phyloP scores from a whole-genome alignment of 1,284 basidiomycete genomes.

The Fistulinella cinereoalba region DNA sequence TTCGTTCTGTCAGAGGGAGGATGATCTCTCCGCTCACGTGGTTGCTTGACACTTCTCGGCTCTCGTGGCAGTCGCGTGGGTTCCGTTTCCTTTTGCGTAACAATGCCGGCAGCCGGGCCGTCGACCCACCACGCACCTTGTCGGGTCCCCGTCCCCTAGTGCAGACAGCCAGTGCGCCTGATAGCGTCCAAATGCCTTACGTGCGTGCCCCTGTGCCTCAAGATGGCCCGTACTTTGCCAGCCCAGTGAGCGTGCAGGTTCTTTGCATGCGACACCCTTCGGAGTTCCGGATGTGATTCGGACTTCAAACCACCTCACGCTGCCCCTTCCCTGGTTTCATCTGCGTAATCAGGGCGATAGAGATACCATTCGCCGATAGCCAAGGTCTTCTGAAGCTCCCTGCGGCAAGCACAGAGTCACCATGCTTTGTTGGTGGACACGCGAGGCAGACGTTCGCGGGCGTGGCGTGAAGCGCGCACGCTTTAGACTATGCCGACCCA shows the following conservation, averaged over 20 bases:
- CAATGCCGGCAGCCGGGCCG: conserved; percentile 28
- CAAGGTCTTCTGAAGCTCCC: neutral
- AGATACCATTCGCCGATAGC: neutral
- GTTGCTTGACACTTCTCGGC: conserved; percentile 36
- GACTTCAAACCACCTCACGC: conserved; percentile 10
- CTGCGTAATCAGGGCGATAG: conserved; percentile 1
- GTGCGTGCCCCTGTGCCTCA: neutral
- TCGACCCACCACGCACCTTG: neutral
- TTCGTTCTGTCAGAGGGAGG: conserved; percentile 18
- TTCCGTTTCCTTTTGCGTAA: conserved; percentile 21
- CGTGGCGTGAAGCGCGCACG: neutral
- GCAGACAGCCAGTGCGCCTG: neutral
- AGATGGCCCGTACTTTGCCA: neutral
- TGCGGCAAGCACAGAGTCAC: conserved; percentile 3
- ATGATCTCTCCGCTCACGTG: conserved; percentile 39
- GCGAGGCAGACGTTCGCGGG: neutral
- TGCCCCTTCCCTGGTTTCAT: conserved; percentile 3
- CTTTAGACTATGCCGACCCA: neutral
- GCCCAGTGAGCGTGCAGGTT: neutral
- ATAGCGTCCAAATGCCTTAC: neutral
- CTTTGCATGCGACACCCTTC: neutral
- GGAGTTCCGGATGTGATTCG: conserved; percentile 3
- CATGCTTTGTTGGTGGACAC: neutral
- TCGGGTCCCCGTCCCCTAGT: neutral
- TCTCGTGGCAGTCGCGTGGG: conserved; percentile 38